A percentile compares a stretch with the other conserved stretches of the same genome.
Evolutionary conservation across 257 asterid genomes (phyloP).

Genomic region (Nicotiana tabacum): DNA sequence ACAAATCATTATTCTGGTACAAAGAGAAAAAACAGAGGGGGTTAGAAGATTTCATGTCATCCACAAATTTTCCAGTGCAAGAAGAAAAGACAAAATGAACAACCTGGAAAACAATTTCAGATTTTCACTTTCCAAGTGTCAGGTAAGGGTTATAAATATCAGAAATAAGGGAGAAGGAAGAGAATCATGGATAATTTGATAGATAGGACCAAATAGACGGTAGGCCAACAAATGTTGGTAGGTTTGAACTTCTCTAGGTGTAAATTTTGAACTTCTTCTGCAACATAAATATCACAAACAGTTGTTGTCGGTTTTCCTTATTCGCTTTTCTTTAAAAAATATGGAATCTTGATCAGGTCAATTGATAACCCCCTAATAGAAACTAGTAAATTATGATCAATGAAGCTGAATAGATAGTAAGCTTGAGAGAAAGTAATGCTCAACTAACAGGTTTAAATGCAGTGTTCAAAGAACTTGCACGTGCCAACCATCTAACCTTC

Average conservation of each 20-base stretch:
- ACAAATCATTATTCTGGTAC: not conserved
- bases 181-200: not conserved
- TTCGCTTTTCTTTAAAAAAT: not conserved
- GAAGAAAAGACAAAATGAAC: not conserved
- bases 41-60: not conserved
- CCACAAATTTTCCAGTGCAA: slow-evolving; percentile 1
- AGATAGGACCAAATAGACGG: slow-evolving; percentile 19
- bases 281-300: not conserved
- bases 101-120: not conserved
- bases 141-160: not conserved
- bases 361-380: not conserved
- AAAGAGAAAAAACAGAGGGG: not conserved
- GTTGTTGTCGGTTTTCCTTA: not conserved
- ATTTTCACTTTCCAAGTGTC: not conserved
- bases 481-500: slow-evolving; percentile 9
- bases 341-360: not conserved
- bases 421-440: not conserved
- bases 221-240: slow-evolving; percentile 32
- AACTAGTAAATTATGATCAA: not conserved
- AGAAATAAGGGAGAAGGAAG: not conserved
- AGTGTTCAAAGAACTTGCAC: not conserved
- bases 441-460: slow-evolving; percentile 15
- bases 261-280: slow-evolving; percentile 5
- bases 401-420: not conserved
- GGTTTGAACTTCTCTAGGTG: slow-evolving; percentile 9